Percentiles rank a stretch among this genome's conserved stretches.
Evolutionary conservation across 352 stramenopile species (phyloP).

Genomic region (Phytophthora multivora): DNA sequence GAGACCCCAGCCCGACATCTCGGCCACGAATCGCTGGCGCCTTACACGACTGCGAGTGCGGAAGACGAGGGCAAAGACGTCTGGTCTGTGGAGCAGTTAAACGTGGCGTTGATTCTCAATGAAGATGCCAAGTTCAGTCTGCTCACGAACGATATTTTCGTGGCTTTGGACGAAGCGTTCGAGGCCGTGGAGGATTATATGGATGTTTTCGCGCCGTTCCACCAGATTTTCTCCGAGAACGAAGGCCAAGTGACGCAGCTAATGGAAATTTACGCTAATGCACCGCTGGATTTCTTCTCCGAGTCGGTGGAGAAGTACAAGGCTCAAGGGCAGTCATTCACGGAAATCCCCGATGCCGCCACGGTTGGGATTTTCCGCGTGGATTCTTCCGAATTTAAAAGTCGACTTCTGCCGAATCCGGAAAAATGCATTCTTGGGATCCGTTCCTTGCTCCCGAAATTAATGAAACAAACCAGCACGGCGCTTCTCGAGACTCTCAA

Average conservation of each 20-base stretch:
- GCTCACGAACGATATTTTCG: slow-evolving; percentile 87
- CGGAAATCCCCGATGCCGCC: slow-evolving; percentile 78
- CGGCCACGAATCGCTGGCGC: slow-evolving; percentile 71
- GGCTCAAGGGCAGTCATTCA: slow-evolving; percentile 78
- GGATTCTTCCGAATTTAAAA: slow-evolving; percentile 90
- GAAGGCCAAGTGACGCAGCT: slow-evolving; percentile 68
- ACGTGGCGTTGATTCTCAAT: slow-evolving; percentile 83
- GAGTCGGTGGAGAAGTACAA: slow-evolving; percentile 87
- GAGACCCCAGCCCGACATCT: slow-evolving; percentile 87
- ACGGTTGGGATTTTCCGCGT: slow-evolving; percentile 94
- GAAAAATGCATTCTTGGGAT: slow-evolving; percentile 89
- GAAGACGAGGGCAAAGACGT: slow-evolving; percentile 86
- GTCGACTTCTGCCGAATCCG: slow-evolving; percentile 86
- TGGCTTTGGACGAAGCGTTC: slow-evolving; percentile 80
- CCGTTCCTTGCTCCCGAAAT: slow-evolving; percentile 78
- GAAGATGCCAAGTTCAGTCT: slow-evolving; percentile 82
- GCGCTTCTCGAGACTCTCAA: slow-evolving; percentile 85
- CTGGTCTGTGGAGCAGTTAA: slow-evolving; percentile 80
- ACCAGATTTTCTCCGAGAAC: slow-evolving; percentile 89
- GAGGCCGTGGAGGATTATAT: slow-evolving; percentile 88
- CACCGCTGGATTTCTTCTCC: slow-evolving; percentile 79
- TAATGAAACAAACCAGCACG: slow-evolving; percentile 89
- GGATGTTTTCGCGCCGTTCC: slow-evolving; percentile 89
- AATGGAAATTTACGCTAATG: slow-evolving; percentile 69
- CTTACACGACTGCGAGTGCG: slow-evolving; percentile 80